phyloP scores from a whole-genome alignment of 805 yeast genomes.

The Candida corydali region DNA sequence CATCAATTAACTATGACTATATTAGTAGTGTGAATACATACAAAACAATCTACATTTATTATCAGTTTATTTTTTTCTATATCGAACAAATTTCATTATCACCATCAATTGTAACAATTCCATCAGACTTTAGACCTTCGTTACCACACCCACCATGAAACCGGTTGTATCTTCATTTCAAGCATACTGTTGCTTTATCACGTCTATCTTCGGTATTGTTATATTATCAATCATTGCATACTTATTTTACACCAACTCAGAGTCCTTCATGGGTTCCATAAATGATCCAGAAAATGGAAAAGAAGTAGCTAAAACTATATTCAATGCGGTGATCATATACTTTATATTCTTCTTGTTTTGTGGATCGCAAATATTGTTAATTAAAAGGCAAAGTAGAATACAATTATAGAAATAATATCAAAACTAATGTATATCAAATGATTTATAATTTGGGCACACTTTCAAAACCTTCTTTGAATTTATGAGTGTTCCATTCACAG shows the following conservation, averaged over 20 bases:
- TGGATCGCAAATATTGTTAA: conserved; percentile 73
- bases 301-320: conserved; percentile 88
- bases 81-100: no score
- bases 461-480: conserved; percentile 1
- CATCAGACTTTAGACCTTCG: no score
- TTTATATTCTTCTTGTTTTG: conserved; percentile 79
- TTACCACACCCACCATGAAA: no score
- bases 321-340: conserved; percentile 85
- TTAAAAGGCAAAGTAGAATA: conserved; percentile 64
- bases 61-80: no score
- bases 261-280: conserved; percentile 88
- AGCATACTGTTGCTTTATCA: conserved; percentile 93
- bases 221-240: conserved; percentile 82
- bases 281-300: conserved; percentile 90
- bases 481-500: conserved; percentile 50
- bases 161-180: conserved; percentile 57
- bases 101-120: no score
- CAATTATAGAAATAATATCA: conserved; percentile 22
- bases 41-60: no score
- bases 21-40: background rate
- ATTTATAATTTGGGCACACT: background rate
- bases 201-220: conserved; percentile 88
- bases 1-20: background rate
- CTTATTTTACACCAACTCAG: conserved; percentile 76
- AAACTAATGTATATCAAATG: background rate